Evolutionary conservation across 805 yeast genomes (phyloP).

Genomic region (Nakazawaea peltata): DNA sequence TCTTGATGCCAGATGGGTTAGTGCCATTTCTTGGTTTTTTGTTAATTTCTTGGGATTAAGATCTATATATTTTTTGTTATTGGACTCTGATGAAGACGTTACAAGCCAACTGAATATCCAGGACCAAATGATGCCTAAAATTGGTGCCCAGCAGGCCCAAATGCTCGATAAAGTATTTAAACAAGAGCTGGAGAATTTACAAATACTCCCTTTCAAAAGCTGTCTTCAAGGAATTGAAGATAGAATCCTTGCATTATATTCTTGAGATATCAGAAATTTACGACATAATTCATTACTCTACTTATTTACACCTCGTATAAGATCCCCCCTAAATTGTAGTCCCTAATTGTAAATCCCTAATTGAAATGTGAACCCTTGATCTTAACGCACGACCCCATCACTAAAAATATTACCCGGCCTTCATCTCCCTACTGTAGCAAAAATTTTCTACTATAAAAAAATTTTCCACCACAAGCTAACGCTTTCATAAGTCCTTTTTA

Average conservation of each 20-base stretch:
- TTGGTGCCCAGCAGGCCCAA: slow-evolving; percentile 13
- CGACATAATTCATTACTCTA: too few species aligned
- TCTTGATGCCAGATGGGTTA: slow-evolving; percentile 85
- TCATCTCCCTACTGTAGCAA: too few species aligned
- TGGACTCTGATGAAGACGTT: slow-evolving; percentile 33
- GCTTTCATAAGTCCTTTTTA: too few species aligned
- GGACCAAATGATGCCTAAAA: slow-evolving; percentile 21
- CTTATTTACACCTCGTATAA: too few species aligned
- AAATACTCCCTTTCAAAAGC: slow-evolving; percentile 48
- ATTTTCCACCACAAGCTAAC: too few species aligned
- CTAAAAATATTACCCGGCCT: too few species aligned
- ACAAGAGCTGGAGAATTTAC: slow-evolving; percentile 67
- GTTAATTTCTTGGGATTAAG: slow-evolving; percentile 78
- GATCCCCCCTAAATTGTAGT: too few species aligned
- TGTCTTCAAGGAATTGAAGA: slow-evolving; percentile 55
- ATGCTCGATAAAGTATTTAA: slow-evolving; percentile 47
- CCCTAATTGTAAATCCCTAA: too few species aligned
- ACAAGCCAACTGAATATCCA: slow-evolving; percentile 34
- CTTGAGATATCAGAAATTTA: slow-evolving; percentile 24
- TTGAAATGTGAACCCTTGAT: too few species aligned
- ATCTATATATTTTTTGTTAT: slow-evolving; percentile 66
- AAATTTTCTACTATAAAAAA: too few species aligned
- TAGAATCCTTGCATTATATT: slow-evolving; percentile 34
- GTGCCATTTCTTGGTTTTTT: slow-evolving; percentile 93
- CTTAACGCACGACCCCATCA: too few species aligned